phyloP scores from a whole-genome alignment of 2,329 filamentous ascomycete species.

The Dothistroma septosporum region DNA sequence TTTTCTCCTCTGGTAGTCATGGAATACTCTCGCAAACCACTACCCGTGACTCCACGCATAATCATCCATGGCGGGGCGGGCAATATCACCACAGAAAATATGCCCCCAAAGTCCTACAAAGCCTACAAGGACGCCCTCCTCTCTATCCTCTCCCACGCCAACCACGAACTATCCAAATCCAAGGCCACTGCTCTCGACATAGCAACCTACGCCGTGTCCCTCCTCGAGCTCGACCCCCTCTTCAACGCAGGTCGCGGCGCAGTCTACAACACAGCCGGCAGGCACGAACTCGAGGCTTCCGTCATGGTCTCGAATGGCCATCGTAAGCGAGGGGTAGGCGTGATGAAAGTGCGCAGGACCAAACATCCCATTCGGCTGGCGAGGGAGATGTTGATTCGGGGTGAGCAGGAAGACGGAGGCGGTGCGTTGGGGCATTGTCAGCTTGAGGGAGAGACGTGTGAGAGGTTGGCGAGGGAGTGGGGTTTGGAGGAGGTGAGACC shows the following conservation, averaged over 20 bases:
- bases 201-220: conserved; percentile 68
- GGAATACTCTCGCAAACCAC: conserved; percentile 19
- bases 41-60: conserved; percentile 38
- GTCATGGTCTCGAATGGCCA: conserved; percentile 75
- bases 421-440: conserved; percentile 67
- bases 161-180: conserved; percentile 29
- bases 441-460: conserved; percentile 63
- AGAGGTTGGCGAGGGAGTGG: conserved; percentile 63
- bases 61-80: conserved; percentile 49
- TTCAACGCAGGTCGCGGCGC: conserved; percentile 84
- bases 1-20: background rate
- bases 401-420: conserved; percentile 57
- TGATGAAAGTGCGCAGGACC: conserved; percentile 69
- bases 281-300: conserved; percentile 80
- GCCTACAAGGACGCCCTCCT: conserved; percentile 39
- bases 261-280: conserved; percentile 78
- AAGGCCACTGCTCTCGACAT: conserved; percentile 63
- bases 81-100: conserved; percentile 42
- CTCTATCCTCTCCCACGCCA: conserved; percentile 33
- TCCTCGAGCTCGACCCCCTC: conserved; percentile 73
- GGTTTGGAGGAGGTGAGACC: conserved; percentile 66
- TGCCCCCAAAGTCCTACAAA: conserved; percentile 36
- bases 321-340: conserved; percentile 72
- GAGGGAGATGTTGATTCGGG: conserved; percentile 63
- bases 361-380: conserved; percentile 76